Percentiles rank a stretch among this genome's conserved stretches.
Evolutionary conservation across 768 basidiomycete genomes (phyloP).

Genomic region (Plicaturopsis crispa): DNA sequence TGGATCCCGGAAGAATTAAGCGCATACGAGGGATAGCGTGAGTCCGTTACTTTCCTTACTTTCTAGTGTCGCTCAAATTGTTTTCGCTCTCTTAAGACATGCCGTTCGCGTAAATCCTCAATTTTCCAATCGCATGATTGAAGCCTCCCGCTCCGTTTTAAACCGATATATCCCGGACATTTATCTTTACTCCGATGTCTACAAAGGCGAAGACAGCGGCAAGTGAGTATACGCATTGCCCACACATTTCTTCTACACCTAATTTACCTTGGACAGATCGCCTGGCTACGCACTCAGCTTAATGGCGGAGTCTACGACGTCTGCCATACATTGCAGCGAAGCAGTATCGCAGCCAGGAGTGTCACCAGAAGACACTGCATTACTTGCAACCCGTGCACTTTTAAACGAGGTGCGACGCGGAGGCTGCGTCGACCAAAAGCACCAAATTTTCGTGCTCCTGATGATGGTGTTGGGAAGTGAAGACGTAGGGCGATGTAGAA

Average conservation of each 20-base stretch:
- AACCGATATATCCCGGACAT: conserved; percentile 98
- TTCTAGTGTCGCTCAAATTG: conserved; percentile 2
- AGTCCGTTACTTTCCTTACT: conserved; percentile 23
- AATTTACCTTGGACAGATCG: conserved; percentile 47
- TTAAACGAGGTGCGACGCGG: conserved; percentile 73
- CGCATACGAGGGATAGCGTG: conserved; percentile 94
- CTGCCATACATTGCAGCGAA: conserved; percentile 82
- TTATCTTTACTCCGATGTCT: conserved; percentile 96
- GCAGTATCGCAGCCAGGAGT: conserved; percentile 75
- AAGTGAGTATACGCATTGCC: conserved; percentile 52
- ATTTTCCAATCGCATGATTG: conserved; percentile 97
- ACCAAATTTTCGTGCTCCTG: conserved; percentile 78
- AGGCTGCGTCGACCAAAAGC: conserved; percentile 87
- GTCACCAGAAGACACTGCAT: conserved; percentile 89
- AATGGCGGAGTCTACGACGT: conserved; percentile 88
- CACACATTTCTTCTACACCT: conserved; percentile 1
- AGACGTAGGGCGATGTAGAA: conserved; percentile 85
- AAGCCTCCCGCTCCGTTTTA: conserved; percentile 83
- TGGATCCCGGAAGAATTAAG: conserved; percentile 86
- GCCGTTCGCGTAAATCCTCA: conserved; percentile 96
- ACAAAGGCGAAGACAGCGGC: conserved; percentile 95
- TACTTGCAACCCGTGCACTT: conserved; percentile 71
- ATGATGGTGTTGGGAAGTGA: conserved; percentile 97
- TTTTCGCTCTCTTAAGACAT: conserved; percentile 45
- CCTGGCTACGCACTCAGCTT: conserved; percentile 93